These are phyloP conservation scores for Phoenix dactylifera DNA, from an alignment of 176 grass and related monocot genomes.

Conservation along the genomic window DNA sequence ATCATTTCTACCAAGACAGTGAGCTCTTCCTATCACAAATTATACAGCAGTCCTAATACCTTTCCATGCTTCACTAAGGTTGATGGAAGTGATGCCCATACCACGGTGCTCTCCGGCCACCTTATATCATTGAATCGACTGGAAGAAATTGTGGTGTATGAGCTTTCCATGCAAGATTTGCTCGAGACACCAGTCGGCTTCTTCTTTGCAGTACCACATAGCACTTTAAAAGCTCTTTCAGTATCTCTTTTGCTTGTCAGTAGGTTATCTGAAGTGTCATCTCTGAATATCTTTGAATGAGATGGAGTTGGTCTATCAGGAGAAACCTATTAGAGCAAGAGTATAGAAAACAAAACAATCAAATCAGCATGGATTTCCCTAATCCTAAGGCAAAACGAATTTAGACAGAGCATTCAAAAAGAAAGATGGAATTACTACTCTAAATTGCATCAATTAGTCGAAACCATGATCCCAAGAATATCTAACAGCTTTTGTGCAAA, in stretches of 20 bases:
- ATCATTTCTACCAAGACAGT: no score
- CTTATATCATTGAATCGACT: slow-evolving; percentile 28
- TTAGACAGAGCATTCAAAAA: no score
- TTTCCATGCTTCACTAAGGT: slow-evolving; percentile 55
- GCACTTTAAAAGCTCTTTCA: slow-evolving; percentile 60
- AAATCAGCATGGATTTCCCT: no score
- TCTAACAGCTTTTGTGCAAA: no score
- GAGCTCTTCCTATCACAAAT: no score
- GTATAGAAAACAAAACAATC: neutral
- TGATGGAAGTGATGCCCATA: slow-evolving; percentile 48
- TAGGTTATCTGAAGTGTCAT: slow-evolving; percentile 18
- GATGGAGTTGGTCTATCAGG: slow-evolving; percentile 29
- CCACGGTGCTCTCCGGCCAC: slow-evolving; percentile 41
- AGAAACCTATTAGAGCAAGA: slow-evolving; percentile 34
- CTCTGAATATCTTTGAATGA: neutral
- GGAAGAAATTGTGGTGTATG: slow-evolving; percentile 11
- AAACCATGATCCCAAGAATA: no score
- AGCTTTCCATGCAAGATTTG: slow-evolving; percentile 33
- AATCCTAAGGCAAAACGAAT: no score
- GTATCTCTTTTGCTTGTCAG: slow-evolving; percentile 40
- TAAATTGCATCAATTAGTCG: no score
- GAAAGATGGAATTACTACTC: no score
- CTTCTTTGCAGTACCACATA: slow-evolving; percentile 29
- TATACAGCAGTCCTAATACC: slow-evolving; percentile 24
- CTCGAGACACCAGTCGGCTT: slow-evolving; percentile 14